Evolutionary conservation across 345 rosid genomes (phyloP).

Genomic region (Salix viminalis): DNA sequence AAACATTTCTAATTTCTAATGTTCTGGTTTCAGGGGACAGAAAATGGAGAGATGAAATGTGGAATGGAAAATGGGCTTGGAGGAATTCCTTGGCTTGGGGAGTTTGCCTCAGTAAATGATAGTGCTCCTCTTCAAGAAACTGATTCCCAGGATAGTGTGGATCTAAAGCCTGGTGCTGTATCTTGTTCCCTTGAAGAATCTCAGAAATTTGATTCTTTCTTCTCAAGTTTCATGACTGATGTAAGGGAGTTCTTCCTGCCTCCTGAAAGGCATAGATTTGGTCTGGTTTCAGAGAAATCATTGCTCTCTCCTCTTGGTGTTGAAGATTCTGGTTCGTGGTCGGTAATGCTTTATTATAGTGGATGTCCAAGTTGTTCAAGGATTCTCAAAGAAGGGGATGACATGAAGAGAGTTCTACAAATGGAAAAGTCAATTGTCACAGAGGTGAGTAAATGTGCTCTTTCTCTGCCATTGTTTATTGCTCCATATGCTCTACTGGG

Average conservation of each 20-base stretch:
- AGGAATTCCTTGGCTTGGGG: slow-evolving; percentile 63
- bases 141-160: slow-evolving; percentile 32
- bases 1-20: slow-evolving; percentile 8
- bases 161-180: slow-evolving; percentile 24
- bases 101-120: slow-evolving; percentile 44
- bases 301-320: slow-evolving; percentile 52
- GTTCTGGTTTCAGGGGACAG: slow-evolving; percentile 38
- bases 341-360: slow-evolving; percentile 47
- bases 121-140: slow-evolving; percentile 17
- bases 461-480: background rate
- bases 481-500: background rate
- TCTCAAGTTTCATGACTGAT: slow-evolving; percentile 45
- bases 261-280: slow-evolving; percentile 67
- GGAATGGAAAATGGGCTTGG: slow-evolving; percentile 39
- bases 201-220: slow-evolving; percentile 61
- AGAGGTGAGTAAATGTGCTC: slow-evolving; percentile 44
- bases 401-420: slow-evolving; percentile 44
- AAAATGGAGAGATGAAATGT: slow-evolving; percentile 50
- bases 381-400: slow-evolving; percentile 52
- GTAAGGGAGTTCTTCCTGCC: slow-evolving; percentile 67
- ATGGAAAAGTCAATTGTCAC: slow-evolving; percentile 44
- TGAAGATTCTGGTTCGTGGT: slow-evolving; percentile 58
- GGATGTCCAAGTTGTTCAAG: slow-evolving; percentile 76
- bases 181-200: slow-evolving; percentile 60
- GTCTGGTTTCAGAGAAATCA: slow-evolving; percentile 57